These are phyloP conservation scores for Acanthamoeba sp. DNA, from an alignment of 208 protist species.

Conservation along the genomic window DNA sequence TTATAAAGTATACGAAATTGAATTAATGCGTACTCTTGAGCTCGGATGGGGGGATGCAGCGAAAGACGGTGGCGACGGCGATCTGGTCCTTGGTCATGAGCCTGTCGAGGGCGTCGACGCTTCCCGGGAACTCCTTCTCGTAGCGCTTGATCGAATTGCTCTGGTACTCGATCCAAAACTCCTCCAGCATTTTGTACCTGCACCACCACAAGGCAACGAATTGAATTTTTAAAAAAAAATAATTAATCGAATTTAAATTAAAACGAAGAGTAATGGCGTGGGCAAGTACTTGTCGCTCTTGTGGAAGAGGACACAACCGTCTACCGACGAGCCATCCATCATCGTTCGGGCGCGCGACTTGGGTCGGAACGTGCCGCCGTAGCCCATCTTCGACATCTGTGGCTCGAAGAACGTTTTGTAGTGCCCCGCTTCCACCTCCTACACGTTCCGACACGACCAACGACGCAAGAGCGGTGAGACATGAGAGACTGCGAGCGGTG, in stretches of 20 bases:
- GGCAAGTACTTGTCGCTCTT: conserved; percentile 65
- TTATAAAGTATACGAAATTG: background rate
- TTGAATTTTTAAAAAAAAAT: background rate
- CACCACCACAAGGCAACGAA: background rate
- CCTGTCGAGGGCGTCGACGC: conserved; percentile 77
- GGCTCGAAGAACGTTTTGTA: conserved; percentile 79
- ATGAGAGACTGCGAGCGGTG: background rate
- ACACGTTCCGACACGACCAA: background rate
- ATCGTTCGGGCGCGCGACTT: conserved; percentile 80
- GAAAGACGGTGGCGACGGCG: conserved; percentile 73
- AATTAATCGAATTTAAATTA: background rate
- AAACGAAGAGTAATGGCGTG: background rate
- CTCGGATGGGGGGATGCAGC: conserved; percentile 28
- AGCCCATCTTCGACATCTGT: conserved; percentile 77
- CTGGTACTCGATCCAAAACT: conserved; percentile 78
- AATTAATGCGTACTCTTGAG: conserved; percentile 13
- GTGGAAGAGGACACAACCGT: conserved; percentile 83
- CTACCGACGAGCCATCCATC: conserved; percentile 70
- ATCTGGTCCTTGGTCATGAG: conserved; percentile 85
- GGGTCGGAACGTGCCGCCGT: conserved; percentile 77
- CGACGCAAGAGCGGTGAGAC: background rate
- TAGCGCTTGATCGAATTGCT: conserved; percentile 67
- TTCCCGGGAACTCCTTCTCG: conserved; percentile 4
- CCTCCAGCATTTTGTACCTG: conserved; percentile 77
- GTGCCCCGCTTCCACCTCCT: conserved; percentile 79